Percentiles rank a stretch among this genome's conserved stretches.
phyloP scores from a whole-genome alignment of 495 filamentous ascomycete genomes.

The Hypoxylon perforatum region DNA sequence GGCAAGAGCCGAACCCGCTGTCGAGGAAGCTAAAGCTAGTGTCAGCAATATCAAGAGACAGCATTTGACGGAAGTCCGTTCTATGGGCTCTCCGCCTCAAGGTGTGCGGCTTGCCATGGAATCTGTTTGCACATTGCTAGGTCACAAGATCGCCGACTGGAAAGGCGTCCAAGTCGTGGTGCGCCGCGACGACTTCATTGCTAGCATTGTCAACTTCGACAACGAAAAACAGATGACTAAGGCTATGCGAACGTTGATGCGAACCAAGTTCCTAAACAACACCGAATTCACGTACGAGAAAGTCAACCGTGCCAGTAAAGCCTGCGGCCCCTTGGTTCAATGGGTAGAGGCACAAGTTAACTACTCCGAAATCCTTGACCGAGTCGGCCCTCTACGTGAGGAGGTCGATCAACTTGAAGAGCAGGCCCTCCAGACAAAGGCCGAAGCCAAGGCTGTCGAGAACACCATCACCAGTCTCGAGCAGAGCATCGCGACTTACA shows the following conservation, averaged over 20 bases:
- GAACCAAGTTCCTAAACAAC: slow-evolving; percentile 88
- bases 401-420: slow-evolving; percentile 90
- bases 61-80: slow-evolving; percentile 96
- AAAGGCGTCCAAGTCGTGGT: slow-evolving; percentile 88
- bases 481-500: slow-evolving; percentile 93
- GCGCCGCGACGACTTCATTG: slow-evolving; percentile 94
- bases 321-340: slow-evolving; percentile 95
- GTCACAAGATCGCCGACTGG: slow-evolving; percentile 91
- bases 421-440: slow-evolving; percentile 90
- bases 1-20: slow-evolving; percentile 91
- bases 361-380: slow-evolving; percentile 95
- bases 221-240: slow-evolving; percentile 96
- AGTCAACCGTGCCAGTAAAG: slow-evolving; percentile 94
- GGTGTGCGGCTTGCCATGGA: slow-evolving; percentile 93
- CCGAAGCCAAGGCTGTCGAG: slow-evolving; percentile 90
- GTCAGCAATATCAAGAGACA: slow-evolving; percentile 98
- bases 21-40: slow-evolving; percentile 90
- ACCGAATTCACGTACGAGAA: slow-evolving; percentile 95
- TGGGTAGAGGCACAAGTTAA: slow-evolving; percentile 98
- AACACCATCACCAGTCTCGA: slow-evolving; percentile 86
- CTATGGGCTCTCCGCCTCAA: slow-evolving; percentile 90
- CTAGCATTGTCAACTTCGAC: slow-evolving; percentile 96
- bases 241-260: slow-evolving; percentile 83
- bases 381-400: slow-evolving; percentile 90
- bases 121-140: slow-evolving; percentile 92